phyloP scores from a whole-genome alignment of 73 alveolate genomes.

The Loxodes magnus region DNA sequence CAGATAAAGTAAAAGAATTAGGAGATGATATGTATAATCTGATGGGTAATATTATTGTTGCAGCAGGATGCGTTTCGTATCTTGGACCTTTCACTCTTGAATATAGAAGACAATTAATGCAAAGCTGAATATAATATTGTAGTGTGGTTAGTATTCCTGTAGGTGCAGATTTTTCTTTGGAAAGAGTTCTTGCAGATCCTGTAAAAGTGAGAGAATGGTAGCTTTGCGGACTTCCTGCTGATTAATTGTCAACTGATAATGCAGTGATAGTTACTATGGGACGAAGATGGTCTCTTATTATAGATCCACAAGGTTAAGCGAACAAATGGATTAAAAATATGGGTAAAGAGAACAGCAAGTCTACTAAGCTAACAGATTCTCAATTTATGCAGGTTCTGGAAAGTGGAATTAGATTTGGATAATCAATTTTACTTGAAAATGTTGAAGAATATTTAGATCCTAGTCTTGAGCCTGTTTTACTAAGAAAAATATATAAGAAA shows the following conservation, averaged over 20 bases:
- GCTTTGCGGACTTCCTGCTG: constrained; percentile 79
- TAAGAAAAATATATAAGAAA: constrained; percentile 84
- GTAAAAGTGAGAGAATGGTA: constrained; percentile 90
- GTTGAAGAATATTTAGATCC: constrained; percentile 98
- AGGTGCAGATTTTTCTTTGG: constrained; percentile 61
- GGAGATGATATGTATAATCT: constrained; percentile 86
- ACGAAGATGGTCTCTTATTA: constrained; percentile 99
- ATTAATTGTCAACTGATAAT: constrained; percentile 96
- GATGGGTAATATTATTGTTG: constrained; percentile 95
- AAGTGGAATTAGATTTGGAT: constrained; percentile 94
- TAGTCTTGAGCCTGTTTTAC: constrained; percentile 96
- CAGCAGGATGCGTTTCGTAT: constrained; percentile 97
- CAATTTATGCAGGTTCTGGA: constrained; percentile 94
- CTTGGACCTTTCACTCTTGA: constrained; percentile 99
- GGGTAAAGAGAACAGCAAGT: constrained; percentile 81
- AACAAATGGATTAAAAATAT: constrained; percentile 98
- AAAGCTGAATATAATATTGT: constrained; percentile 57
- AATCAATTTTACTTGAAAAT: constrained; percentile 94
- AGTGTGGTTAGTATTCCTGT: constrained; percentile 55
- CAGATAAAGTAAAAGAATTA: constrained; percentile 49
- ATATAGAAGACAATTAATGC: constrained; percentile 79
- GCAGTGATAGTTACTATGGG: constrained; percentile 95
- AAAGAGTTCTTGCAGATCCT: constrained; percentile 87
- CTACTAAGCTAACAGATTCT: constrained; percentile 87
- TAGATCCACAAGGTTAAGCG: constrained; percentile 99